Base-by-base conservation (phyloP, 2,329 filamentous ascomycete species). In the Fusarium nodosum region DNA sequence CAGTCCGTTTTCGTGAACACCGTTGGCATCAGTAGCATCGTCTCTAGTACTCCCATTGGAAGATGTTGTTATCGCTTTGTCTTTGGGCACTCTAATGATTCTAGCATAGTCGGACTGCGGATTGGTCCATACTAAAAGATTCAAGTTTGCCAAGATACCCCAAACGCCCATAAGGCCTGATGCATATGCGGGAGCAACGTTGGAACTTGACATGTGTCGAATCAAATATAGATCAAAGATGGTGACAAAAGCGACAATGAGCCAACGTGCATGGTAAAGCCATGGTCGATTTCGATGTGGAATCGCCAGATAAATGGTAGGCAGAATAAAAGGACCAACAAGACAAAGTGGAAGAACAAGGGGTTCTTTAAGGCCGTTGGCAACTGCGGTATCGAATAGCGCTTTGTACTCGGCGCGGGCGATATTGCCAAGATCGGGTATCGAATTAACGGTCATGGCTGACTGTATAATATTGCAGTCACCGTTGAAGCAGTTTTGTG, bases 21-120 rank as follows among this genome's bases (percentile, higher is more conserved):
- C 50, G 15, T 58, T 64, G 22, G 30, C 20, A 22, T 24, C 10
- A 30, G 30, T 6, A 30, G n/a, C 13, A 52, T 28, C 20, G 18
- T 36, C 45, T 9, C 47, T 39, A 9, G 50, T 9, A 18, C 4
- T 15, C 2, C 41, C 52, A 28, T 56, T 63, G 36, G 26, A 24
- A 13, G 18, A 20, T 28, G 34, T 30, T 30, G 31, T 39, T 15
- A 10, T 26, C 30, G 69, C 31, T 33, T 34, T 44, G 13, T 39
- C 48, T 36, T 22, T 68, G 56, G 64, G 60, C 33, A 80, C 74
- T 60, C 78, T 82, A 55, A 84, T 76, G 0, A 86, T 81, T 66
- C 88, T 82, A 64, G 83, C 86, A 1, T 84, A 84, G 22, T 88
- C 85, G 74, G 84, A 85, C 75, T 90, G 88, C 5, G 87, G 86